Evolutionary conservation across 257 asterid species (phyloP), one percentile per base, ranked within the genome.

Genomic region (Jasminum sambac): DNA sequence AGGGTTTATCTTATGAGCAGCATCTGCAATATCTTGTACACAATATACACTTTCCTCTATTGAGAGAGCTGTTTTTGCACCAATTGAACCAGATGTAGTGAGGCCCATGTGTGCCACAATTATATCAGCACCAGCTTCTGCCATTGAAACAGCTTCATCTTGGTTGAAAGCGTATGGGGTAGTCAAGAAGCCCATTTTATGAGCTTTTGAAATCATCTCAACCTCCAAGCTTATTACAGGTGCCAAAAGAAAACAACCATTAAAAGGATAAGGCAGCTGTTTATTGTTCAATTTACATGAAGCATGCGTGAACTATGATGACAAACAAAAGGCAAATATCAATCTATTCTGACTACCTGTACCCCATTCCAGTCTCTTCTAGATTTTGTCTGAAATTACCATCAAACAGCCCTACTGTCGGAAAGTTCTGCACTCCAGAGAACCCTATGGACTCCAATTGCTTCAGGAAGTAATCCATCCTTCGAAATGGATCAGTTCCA

Each of bases 91-190:
- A 43, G 96, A 89, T 41, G 96, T 89, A 2, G 99, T 94, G 63
- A 94, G 97, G 76, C 99, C 99, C 99, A 91, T 91, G 78, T 94
- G 97, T 10, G 99, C 99, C 78, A 94, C 99, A 5, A 91, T 81
- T 72, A 94, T 83, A 83, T 94, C 99, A 43, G 99, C 99, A 76
- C 97, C 99, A 36, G 96, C 96, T 86, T 84, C 79, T 61, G 96
- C 91, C 99, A 94, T 94, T 69, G 88, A 92, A 44, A 60, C 61
- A 44, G 96, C 99, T 86, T 94, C 99, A 64, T 88, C 87, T 79
- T 84, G 74, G 72, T 90, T 87, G 83, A 94, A 94, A 66, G 97
- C 97, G 73, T 94, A 94, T 3, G 99, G 99, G 41, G 99, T 94
- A 6, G 99, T 94, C 82, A 94, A 82, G 78, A 91, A 86, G 41